A percentile compares a stretch with the other conserved stretches of the same genome.
Evolutionary conservation across 495 filamentous ascomycete species (phyloP).

Genomic region (Penicillium desertorum): DNA sequence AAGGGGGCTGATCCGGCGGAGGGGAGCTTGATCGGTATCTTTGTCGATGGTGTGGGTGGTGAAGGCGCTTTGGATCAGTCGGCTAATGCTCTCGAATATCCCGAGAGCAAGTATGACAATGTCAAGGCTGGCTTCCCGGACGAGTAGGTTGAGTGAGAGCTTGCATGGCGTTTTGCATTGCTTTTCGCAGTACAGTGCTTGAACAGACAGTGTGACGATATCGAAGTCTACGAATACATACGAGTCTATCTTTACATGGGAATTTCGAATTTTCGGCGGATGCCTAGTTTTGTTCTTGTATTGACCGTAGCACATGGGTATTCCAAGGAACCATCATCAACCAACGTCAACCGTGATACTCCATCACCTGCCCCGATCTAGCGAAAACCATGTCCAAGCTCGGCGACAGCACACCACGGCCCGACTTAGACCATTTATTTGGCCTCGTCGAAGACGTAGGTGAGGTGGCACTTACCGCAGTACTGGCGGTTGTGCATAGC

Average conservation of each 20-base stretch:
- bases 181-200: not conserved
- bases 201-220: not conserved
- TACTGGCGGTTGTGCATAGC: conserved; percentile 99
- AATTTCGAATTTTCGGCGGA: conserved; percentile 14
- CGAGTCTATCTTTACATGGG: conserved; percentile 16
- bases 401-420: conserved; percentile 21
- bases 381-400: conserved; percentile 25
- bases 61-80: conserved; percentile 52
- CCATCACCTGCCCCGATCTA: conserved; percentile 24
- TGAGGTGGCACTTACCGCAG: conserved; percentile 98
- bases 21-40: conserved; percentile 62
- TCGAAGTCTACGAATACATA: not conserved
- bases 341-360: conserved; percentile 26
- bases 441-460: conserved; percentile 97
- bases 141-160: conserved; percentile 2
- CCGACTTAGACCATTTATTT: conserved; percentile 47
- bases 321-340: conserved; percentile 17
- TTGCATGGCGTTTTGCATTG: not conserved
- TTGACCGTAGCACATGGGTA: conserved; percentile 22
- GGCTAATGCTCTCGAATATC: conserved; percentile 69
- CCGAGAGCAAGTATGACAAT: conserved; percentile 80
- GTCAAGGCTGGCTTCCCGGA: conserved; percentile 50
- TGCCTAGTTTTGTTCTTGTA: conserved; percentile 19
- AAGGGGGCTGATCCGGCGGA: conserved; percentile 42
- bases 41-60: conserved; percentile 54